These are phyloP conservation scores for Filobasidium wieringae DNA, from an alignment of 768 basidiomycete species.

Conservation along the genomic window DNA sequence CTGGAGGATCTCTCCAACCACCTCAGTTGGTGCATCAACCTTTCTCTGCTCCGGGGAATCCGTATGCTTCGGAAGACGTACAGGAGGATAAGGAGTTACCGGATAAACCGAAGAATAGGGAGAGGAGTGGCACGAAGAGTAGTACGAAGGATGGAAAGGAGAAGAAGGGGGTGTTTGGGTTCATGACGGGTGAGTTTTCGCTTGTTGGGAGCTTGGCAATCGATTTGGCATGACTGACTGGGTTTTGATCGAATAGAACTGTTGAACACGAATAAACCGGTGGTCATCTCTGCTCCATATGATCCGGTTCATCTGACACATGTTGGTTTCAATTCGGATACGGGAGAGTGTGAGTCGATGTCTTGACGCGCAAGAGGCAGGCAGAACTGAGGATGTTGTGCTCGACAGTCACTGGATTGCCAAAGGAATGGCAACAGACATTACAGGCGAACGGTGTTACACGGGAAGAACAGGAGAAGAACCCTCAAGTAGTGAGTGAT, in stretches of 20 bases:
- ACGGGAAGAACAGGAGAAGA: conserved; percentile 86
- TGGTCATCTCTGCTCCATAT: conserved; percentile 91
- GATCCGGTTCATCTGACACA: conserved; percentile 99
- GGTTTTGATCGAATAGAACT: conserved; percentile 19
- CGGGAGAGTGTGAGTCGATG: conserved; percentile 59
- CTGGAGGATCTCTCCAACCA: not conserved
- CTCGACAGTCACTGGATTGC: conserved; percentile 52
- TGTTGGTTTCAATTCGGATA: conserved; percentile 97
- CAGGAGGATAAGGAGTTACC: conserved; percentile 28
- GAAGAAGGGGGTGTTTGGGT: conserved; percentile 39
- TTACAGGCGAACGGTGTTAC: conserved; percentile 86
- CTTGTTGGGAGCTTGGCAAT: not conserved
- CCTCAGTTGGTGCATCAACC: conserved; percentile 28
- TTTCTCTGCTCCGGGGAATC: conserved; percentile 26
- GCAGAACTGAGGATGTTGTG: conserved; percentile 5
- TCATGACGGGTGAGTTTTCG: conserved; percentile 29
- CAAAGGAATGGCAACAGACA: conserved; percentile 98
- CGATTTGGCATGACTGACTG: not conserved
- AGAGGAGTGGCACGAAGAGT: conserved; percentile 33
- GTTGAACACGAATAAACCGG: conserved; percentile 34
- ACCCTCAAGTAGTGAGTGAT: conserved; percentile 70
- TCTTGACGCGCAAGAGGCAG: too few relatives aligned
- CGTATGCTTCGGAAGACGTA: conserved; percentile 23
- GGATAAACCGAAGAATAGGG: conserved; percentile 30
- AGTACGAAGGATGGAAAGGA: conserved; percentile 34